Evolutionary conservation across 2,329 filamentous ascomycete genomes (phyloP), one percentile per base, ranked within the genome.

Genomic region (Colletotrichum plurivorum): DNA sequence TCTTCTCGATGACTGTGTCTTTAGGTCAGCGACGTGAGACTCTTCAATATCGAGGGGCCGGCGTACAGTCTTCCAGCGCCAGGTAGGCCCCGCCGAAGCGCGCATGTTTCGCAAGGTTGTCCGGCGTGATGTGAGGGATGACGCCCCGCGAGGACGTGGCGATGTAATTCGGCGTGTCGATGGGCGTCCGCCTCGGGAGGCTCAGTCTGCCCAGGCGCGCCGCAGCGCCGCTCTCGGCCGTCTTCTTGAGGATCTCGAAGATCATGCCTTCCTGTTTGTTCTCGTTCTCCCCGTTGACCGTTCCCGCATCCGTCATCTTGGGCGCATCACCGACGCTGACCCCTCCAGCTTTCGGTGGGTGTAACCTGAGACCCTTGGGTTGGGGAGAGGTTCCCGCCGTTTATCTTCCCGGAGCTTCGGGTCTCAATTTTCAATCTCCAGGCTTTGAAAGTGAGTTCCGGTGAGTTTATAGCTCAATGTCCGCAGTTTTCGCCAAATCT

Each of bases 61-160:
- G 81, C 93, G 81, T 86, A 98, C 96, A 98, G 80, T 99, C 96
- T 84, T 99, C 96, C 31, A 98, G 83, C 0, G 92, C 93, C 75
- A 96, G 84, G 77, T 97, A 97, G 3, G 93, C 85, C 27, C 92
- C 93, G 31, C 84, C 83, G 68, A 97, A 84, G 5, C 87, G 78
- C 1, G 91, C 90, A 75, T 92, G 85, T 63, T 89, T 90, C 48
- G 82, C 79, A 72, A 96, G 84, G 70, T 92, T 92, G 83, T 99
- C 96, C 46, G 94, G 95, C 3, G 95, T 93, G 72, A 99, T 82
- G 82, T 99, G 96, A 59, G 96, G 94, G 43, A 98, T 84, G 1
- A 89, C 89, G 22, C 96, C 96, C 75, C 96, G 89, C 41, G 96
- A 98, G 3, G 93, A 93, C 73, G 93, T 85, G 58, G 90, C 91